These are phyloP conservation scores for Alternaria sp. DNA, from an alignment of 2,329 filamentous ascomycete genomes.

Conservation along the genomic window DNA sequence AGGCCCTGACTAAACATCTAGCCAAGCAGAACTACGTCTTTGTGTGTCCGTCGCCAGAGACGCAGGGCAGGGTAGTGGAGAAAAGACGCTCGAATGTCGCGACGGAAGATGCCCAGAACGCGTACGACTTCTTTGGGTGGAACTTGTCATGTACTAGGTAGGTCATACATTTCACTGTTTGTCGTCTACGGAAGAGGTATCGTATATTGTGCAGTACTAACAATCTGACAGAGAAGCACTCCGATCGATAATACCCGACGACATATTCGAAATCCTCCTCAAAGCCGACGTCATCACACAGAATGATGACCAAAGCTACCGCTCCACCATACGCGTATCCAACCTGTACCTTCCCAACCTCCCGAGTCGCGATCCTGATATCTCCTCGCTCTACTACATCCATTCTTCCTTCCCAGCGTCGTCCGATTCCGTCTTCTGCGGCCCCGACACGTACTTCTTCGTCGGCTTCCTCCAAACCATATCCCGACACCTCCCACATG, in stretches of 20 bases:
- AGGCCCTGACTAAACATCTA: conserved; percentile 21
- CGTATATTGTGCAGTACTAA: background rate
- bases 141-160: conserved; percentile 27
- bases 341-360: conserved; percentile 26
- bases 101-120: conserved; percentile 21
- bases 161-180: background rate
- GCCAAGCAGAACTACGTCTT: conserved; percentile 21
- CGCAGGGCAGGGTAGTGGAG: conserved; percentile 24
- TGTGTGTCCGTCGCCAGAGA: conserved; percentile 31
- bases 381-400: conserved; percentile 25
- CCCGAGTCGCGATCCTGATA: background rate
- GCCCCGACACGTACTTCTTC: conserved; percentile 34
- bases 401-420: conserved; percentile 31
- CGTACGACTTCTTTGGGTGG: conserved; percentile 33
- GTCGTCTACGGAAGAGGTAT: background rate
- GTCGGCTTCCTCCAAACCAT: conserved; percentile 22
- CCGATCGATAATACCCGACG: conserved; percentile 19
- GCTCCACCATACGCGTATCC: conserved; percentile 28
- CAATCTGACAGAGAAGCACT: conserved; percentile 11
- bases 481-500: conserved; percentile 11
- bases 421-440: conserved; percentile 31
- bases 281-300: conserved; percentile 13
- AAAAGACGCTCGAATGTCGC: conserved; percentile 19
- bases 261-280: conserved; percentile 16
- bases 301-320: conserved; percentile 11